Conservation (phyloP, 2,329 filamentous ascomycete genomes). For the Botrytis cinerea region DNA sequence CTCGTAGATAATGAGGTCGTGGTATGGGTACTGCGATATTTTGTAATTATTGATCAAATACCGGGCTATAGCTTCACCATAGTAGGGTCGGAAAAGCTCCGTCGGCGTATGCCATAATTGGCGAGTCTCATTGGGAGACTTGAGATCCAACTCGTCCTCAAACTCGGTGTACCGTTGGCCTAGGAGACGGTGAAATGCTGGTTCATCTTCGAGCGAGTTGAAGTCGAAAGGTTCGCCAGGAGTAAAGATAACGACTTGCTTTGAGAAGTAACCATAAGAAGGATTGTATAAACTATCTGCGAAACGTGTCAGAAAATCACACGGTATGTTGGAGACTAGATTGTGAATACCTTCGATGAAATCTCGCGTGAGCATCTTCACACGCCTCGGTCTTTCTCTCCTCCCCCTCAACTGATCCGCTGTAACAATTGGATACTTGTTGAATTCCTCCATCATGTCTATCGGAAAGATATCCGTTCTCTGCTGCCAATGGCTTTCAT, state of each 20-base stretch:
- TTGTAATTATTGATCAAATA: slow-evolving; percentile 97
- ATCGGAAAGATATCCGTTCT: slow-evolving; percentile 71
- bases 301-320: slow-evolving; percentile 28
- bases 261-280: slow-evolving; percentile 93
- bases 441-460: slow-evolving; percentile 80
- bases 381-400: slow-evolving; percentile 75
- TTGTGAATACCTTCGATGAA: slow-evolving; percentile 80
- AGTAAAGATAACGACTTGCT: slow-evolving; percentile 93
- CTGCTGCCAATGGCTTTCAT: slow-evolving; percentile 83
- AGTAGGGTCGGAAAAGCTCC: slow-evolving; percentile 93
- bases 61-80: slow-evolving; percentile 94
- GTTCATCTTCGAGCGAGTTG: slow-evolving; percentile 75
- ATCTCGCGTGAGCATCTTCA: slow-evolving; percentile 97
- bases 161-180: slow-evolving; percentile 84
- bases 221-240: slow-evolving; percentile 93
- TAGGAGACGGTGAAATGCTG: slow-evolving; percentile 77
- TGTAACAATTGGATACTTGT: slow-evolving; percentile 80
- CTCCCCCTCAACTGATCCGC: slow-evolving; percentile 73
- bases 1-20: slow-evolving; percentile 97
- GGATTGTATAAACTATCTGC: slow-evolving; percentile 92
- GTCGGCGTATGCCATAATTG: slow-evolving; percentile 99
- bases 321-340: slow-evolving; percentile 1
- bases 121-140: slow-evolving; percentile 66
- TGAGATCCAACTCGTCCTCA: slow-evolving; percentile 80
- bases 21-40: slow-evolving; percentile 88